Conservation (phyloP, 805 yeast species). For the Metschnikowia rubicola region DNA sequence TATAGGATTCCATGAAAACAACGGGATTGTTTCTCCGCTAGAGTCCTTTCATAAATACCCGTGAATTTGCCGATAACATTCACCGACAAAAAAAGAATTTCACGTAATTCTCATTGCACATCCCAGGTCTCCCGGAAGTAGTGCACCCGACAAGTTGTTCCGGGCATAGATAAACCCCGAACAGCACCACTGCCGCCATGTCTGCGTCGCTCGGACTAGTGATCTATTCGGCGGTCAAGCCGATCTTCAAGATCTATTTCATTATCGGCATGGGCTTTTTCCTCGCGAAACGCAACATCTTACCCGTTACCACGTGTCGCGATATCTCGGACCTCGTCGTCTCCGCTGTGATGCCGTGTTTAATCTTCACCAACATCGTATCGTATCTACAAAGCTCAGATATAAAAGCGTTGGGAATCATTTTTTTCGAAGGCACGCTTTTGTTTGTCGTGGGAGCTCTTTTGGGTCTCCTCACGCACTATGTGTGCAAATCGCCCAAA, state of each 20-base stretch:
- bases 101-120: no score
- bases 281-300: constrained; percentile 58
- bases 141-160: no score
- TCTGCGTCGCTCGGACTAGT: constrained; percentile 49
- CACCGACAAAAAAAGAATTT: no score
- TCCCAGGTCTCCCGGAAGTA: no score
- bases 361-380: constrained; percentile 73
- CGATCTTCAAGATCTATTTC: constrained; percentile 78
- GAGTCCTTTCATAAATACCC: no score
- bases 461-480: constrained; percentile 44
- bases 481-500: constrained; percentile 59
- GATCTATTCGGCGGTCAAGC: constrained; percentile 77
- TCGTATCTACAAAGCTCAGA: constrained; percentile 62
- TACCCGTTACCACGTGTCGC: constrained; percentile 62
- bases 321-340: constrained; percentile 69
- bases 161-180: no score
- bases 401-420: constrained; percentile 67
- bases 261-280: constrained; percentile 65
- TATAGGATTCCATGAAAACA: no score
- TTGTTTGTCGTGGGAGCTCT: constrained; percentile 49
- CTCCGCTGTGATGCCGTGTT: constrained; percentile 66
- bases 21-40: no score
- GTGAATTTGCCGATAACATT: no score
- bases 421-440: constrained; percentile 45
- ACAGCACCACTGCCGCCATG: constrained; percentile 3